phyloP scores from a whole-genome alignment of 768 basidiomycete genomes.

The Termitomyces sp. region DNA sequence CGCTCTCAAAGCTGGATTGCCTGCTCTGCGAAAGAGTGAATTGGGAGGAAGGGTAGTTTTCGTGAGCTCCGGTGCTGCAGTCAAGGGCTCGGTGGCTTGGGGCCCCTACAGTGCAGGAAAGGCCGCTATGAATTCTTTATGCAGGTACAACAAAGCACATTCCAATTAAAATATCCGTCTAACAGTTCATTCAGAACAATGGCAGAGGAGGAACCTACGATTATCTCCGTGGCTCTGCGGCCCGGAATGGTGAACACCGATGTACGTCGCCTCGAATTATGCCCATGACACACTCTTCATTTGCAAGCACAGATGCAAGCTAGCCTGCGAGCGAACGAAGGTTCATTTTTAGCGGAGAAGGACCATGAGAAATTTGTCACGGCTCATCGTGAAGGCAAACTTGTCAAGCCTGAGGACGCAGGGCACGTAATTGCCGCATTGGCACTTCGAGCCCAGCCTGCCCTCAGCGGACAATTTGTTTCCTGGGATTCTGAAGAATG shows the following conservation, averaged over 20 bases:
- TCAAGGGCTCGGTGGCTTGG: slow-evolving; percentile 64
- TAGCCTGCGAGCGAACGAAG: slow-evolving; percentile 44
- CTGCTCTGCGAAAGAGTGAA: slow-evolving; percentile 57
- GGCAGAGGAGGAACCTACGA: slow-evolving; percentile 74
- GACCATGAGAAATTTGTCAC: slow-evolving; percentile 56
- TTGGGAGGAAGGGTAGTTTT: slow-evolving; percentile 68
- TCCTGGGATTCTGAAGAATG: slow-evolving; percentile 76
- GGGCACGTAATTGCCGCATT: slow-evolving; percentile 79
- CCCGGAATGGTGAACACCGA: slow-evolving; percentile 86
- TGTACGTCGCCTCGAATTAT: slow-evolving; percentile 36
- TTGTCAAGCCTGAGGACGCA: slow-evolving; percentile 69
- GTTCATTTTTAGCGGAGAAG: slow-evolving; percentile 44
- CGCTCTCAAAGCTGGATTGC: slow-evolving; percentile 61
- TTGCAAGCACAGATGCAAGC: slow-evolving; percentile 65
- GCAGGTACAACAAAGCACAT: slow-evolving; percentile 40
- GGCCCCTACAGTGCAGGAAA: slow-evolving; percentile 81
- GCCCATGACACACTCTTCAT: background rate
- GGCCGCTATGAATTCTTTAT: slow-evolving; percentile 85
- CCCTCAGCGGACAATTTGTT: slow-evolving; percentile 72
- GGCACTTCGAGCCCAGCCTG: slow-evolving; percentile 55
- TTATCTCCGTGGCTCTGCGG: slow-evolving; percentile 72
- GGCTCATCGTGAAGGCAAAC: slow-evolving; percentile 55
- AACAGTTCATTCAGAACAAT: slow-evolving; percentile 52
- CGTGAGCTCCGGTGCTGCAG: slow-evolving; percentile 82
- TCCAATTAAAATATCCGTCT: background rate